Base-by-base conservation (phyloP, 805 yeast genomes). In the Lipomyces mesembrius region DNA sequence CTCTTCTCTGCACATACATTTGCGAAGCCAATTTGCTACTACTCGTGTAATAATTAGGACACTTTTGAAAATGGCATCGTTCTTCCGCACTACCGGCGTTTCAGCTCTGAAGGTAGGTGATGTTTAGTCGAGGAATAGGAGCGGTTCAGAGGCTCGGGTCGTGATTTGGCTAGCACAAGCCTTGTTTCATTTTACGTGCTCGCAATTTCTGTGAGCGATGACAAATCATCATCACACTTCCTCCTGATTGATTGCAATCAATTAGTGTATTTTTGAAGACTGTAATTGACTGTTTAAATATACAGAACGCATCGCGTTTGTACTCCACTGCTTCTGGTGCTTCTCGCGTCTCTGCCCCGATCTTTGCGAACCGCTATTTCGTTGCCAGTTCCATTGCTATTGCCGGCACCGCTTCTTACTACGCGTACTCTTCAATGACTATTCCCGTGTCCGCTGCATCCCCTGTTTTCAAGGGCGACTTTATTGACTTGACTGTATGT, bases 401-500 rank as follows among this genome's bases (percentile, higher is more conserved):
- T 39, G 70, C 65, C 55, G 67, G 64, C 25, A 53, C 70, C n/a
- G 60, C 65, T 4, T 66, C 67, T 8, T 63, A 60, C 59, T 53
- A 35, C 32, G 8, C 57, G 49, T 68, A 68, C 56, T 43, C 58
- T 17, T 14, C 68, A 57, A 68, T 68, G 71, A 3, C 65, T 37
- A 9, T 62, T 17, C 70, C 71, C 20, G 59, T 63, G 20, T n/a
- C 68, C 17, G 71, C 71, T 35, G 8, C 67, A 17, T 20, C 62
- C 58, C 66, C 70, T 12, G 71, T 58, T 6, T 57, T 68, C 49
- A 59, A 57, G 29, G 61, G 61, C 35, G 65, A 64, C 27, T 68
- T 68, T 29, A 59, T 67, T 49, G 71, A 68, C 56, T 56, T 68
- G 17, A 66, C 71, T n/a, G 70, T 67, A 57, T 17, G 66, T 37